Conservation (phyloP, 176 grass and related monocot genomes). For the Saccharum spontaneum region DNA sequence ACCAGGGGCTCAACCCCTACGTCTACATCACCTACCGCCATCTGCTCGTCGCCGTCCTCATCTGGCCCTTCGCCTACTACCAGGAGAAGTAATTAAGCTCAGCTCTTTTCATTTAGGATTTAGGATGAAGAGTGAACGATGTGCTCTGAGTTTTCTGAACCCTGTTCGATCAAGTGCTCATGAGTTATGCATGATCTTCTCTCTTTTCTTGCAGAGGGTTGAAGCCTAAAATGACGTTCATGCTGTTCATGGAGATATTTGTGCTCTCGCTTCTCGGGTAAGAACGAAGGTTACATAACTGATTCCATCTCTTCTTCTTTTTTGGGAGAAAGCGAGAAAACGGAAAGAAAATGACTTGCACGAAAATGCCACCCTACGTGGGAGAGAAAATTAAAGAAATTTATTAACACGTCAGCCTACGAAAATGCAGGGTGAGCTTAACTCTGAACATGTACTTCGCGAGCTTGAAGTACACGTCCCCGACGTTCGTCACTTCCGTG, state of each 20-base stretch:
- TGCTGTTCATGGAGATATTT: conserved; percentile 72
- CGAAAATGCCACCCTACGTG: background rate
- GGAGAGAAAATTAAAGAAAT: background rate
- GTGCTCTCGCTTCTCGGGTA: conserved; percentile 86
- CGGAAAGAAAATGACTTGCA: background rate
- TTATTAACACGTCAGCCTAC: background rate
- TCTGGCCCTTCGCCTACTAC: conserved; percentile 77
- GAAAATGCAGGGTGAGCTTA: conserved; percentile 66
- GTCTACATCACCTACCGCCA: conserved; percentile 85
- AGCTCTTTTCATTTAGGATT: background rate
- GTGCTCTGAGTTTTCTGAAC: background rate
- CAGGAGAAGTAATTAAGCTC: conserved; percentile 53
- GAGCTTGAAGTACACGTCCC: conserved; percentile 84
- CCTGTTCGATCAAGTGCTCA: background rate
- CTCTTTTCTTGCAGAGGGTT: conserved; percentile 42
- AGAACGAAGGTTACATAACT: background rate
- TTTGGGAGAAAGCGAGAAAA: background rate
- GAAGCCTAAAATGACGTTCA: conserved; percentile 76
- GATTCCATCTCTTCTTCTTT: background rate
- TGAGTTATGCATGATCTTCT: background rate
- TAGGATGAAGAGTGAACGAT: background rate
- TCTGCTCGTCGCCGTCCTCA: conserved; percentile 53
- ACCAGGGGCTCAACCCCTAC: conserved; percentile 68
- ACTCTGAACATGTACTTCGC: conserved; percentile 96
- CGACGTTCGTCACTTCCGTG: conserved; percentile 74